A percentile compares a stretch with the other conserved stretches of the same genome.
Evolutionary conservation across 2,329 filamentous ascomycete genomes (phyloP).

Genomic region (Zymoseptoria passerinii): DNA sequence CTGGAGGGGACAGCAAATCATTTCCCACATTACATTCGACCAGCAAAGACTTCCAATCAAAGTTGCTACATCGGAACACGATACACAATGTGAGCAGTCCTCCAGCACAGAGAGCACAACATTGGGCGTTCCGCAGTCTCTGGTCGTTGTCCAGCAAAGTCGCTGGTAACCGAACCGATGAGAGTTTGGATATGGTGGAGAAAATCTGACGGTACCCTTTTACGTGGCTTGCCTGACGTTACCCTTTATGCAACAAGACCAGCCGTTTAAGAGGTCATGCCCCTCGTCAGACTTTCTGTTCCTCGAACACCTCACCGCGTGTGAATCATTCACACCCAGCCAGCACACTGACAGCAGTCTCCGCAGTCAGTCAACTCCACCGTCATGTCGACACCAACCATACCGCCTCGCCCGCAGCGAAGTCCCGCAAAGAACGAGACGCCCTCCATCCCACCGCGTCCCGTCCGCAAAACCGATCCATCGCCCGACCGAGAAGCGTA

Average conservation of each 20-base stretch:
- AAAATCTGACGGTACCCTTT: background rate
- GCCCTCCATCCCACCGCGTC: conserved; percentile 73
- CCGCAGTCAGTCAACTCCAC: conserved; percentile 1
- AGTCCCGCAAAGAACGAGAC: conserved; percentile 46
- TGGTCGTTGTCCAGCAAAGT: background rate
- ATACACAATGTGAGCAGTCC: background rate
- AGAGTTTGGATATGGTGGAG: background rate
- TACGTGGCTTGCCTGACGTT: background rate
- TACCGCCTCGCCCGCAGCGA: conserved; percentile 57
- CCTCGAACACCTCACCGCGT: background rate
- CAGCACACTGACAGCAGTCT: background rate
- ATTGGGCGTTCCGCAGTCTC: background rate
- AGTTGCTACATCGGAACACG: background rate
- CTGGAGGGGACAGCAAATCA: background rate
- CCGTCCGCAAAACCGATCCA: conserved; percentile 63
- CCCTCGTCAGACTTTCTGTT: background rate
- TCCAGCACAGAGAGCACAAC: background rate
- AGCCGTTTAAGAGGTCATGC: background rate
- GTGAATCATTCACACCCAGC: background rate
- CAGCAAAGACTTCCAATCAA: background rate
- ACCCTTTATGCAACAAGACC: background rate
- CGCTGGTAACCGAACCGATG: background rate
- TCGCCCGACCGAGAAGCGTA: conserved; percentile 73
- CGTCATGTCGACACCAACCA: conserved; percentile 46
- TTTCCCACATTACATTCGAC: background rate